phyloP scores from a whole-genome alignment of 768 basidiomycete genomes.

The Boletus subparvulus region DNA sequence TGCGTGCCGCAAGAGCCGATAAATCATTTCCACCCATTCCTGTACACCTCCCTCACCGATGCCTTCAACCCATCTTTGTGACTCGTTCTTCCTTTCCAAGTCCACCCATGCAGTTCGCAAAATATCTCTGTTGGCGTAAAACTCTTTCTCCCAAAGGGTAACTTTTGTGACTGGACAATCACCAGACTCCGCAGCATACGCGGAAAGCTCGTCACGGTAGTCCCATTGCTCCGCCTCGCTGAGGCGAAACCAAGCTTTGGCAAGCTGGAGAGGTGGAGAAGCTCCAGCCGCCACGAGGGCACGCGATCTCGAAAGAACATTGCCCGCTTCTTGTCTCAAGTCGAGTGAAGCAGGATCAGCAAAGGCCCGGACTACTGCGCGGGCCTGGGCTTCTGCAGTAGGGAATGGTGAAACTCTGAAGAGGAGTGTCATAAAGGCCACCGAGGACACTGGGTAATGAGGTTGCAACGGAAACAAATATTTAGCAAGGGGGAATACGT shows the following conservation, averaged over 20 bases:
- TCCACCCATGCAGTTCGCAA: conserved; percentile 59
- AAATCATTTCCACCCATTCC: conserved; percentile 62
- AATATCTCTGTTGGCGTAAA: conserved; percentile 47
- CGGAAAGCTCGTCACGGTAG: conserved; percentile 61
- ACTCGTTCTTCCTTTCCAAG: conserved; percentile 55
- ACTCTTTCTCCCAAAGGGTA: conserved; percentile 56
- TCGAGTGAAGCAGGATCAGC: conserved; percentile 51
- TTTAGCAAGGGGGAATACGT: conserved; percentile 69
- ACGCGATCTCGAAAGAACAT: conserved; percentile 50
- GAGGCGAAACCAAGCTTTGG: conserved; percentile 58
- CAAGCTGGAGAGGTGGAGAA: conserved; percentile 40
- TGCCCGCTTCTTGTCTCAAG: conserved; percentile 43
- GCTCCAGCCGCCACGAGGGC: conserved; percentile 36
- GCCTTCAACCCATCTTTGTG: conserved; percentile 57
- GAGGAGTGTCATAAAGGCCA: conserved; percentile 68
- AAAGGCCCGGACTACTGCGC: conserved; percentile 57
- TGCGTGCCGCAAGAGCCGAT: conserved; percentile 29
- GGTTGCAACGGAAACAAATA: conserved; percentile 65
- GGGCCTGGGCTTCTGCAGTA: conserved; percentile 74
- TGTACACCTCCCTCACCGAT: conserved; percentile 56
- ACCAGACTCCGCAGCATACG: conserved; percentile 41
- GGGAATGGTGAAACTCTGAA: conserved; percentile 69
- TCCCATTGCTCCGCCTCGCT: conserved; percentile 56
- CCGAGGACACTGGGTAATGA: conserved; percentile 43
- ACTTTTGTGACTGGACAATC: conserved; percentile 37